Percentiles rank a stretch among this genome's conserved stretches.
phyloP scores from a whole-genome alignment of 2,329 filamentous ascomycete species.

The Plectosphaerella sp. region DNA sequence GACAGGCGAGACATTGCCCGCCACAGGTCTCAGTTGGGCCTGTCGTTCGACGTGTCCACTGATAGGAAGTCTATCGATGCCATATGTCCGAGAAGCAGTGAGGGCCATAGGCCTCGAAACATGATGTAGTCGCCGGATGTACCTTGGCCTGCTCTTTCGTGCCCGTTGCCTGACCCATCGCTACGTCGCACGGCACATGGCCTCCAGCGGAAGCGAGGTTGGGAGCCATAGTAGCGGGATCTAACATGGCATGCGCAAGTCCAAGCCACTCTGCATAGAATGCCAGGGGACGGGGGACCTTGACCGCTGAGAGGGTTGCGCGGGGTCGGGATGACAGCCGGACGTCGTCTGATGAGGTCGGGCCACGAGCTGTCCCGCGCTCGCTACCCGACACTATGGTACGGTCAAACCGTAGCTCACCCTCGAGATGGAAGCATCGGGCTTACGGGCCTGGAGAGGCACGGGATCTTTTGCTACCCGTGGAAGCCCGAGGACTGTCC shows the following conservation, averaged over 20 bases:
- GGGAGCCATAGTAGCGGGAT: neutral
- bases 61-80: too few relatives aligned
- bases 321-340: neutral
- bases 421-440: neutral
- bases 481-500: too few relatives aligned
- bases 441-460: too few relatives aligned
- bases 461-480: too few relatives aligned
- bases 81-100: too few relatives aligned
- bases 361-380: neutral
- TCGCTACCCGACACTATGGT: slow-evolving; percentile 3
- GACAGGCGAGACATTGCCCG: neutral
- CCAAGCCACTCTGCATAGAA: neutral
- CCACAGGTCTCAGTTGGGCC: too few relatives aligned
- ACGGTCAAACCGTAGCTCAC: neutral
- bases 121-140: too few relatives aligned
- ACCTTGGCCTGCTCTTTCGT: too few relatives aligned
- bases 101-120: too few relatives aligned
- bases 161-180: too few relatives aligned
- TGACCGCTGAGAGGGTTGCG: neutral
- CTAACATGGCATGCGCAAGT: neutral
- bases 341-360: neutral
- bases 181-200: neutral
- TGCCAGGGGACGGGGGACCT: neutral
- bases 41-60: too few relatives aligned
- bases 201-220: neutral